Evolutionary conservation across 2,329 filamentous ascomycete genomes (phyloP), one percentile per base, ranked within the genome.

Genomic region (Epichloe coenophiala): DNA sequence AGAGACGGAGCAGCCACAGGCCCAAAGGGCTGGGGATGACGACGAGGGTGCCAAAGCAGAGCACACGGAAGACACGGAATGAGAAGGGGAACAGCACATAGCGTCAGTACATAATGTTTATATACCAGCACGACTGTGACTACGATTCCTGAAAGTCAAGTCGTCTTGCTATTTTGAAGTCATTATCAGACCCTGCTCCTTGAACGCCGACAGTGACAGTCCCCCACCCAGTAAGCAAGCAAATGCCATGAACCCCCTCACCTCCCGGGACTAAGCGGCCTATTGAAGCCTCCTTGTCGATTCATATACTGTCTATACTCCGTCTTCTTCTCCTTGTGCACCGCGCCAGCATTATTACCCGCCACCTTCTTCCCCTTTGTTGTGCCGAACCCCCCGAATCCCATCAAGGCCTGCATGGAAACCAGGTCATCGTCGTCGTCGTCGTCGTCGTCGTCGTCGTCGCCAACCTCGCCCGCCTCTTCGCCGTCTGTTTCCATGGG

Each of bases 251-350:
- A 4, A 31, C 8, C 8, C 36, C 5, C n/a, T 58, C 51, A 73
- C 47, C 72, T 59, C 19, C 65, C 64, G 19, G 80, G 81, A 65
- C 83, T 86, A 48, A 90, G 69, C 44, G 86, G 86, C 59, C 86
- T 70, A 64, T 91, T 93, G 72, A 93, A 93, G 5, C 86, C 86
- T 51, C 86, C 86, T 48, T 81, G 74, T 51, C 86, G 78, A 63
- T 93, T 93, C 81, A 98, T 98, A 68, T 98, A 98, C 77, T 98
- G 93, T 59, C 93, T 78, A 63, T 96, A 97, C 72, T 94, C 80
- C 13, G 84, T 86, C 79, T 88, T 90, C 80, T 95, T 96, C 70
- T 93, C 88, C 74, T 93, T 96, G 58, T 84, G 75, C 48, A 96
- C 81, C 0, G 75, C 88, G 50, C 86, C 90, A 41, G 84, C 80